Evolutionary conservation across 108 stramenopile genomes (phyloP), one percentile per base, ranked within the genome.

Genomic region (Bacterosira constricta): DNA sequence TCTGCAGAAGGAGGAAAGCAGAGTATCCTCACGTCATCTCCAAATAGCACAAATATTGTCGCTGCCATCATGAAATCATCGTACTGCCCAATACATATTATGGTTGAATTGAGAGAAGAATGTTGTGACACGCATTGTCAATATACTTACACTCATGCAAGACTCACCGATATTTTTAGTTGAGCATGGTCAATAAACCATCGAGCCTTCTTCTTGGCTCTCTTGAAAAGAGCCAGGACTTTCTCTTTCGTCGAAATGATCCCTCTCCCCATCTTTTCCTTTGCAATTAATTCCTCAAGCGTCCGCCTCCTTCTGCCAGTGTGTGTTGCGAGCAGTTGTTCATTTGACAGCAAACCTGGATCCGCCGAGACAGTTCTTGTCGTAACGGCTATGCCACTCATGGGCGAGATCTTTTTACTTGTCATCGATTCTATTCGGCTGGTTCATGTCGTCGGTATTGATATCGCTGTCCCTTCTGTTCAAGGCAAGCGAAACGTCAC

Each of bases 1-100:
- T 91, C 90, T 9, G 80, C 79, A 1, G 65, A 45, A 17, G 81
- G 82, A 10, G 61, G 52, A 50, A 82, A 84, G 41, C 35, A 80
- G 4, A 79, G 35, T 54, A 89, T 70, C 25, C 84, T 71, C 6
- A 89, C 29, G 51, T 88, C 85, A 51, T 80, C 77, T 8, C 81
- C 85, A 64, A 87, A 89, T 49, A 91, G 71, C 11, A 88, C 85
- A 55, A 71, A 91, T 21, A 87, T 69, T 20, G 88, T 86, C 15
- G 82, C 61, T n/a, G 68, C 59, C 71, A 79, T 81, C 86, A 91
- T 89, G 32, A 91, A 35, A 53, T 75, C 87, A 34, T 75, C 66
- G 66, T 82, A 85, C 75, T 82, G 45, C 26, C 31, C 21, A 26
- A 69, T 32, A 4, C n/a, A n/a, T n/a, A n/a, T n/a, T n/a, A n/a